These are phyloP conservation scores for Plasmodium cynomolgi DNA, from an alignment of 169 alveolate species.

Conservation along the genomic window DNA sequence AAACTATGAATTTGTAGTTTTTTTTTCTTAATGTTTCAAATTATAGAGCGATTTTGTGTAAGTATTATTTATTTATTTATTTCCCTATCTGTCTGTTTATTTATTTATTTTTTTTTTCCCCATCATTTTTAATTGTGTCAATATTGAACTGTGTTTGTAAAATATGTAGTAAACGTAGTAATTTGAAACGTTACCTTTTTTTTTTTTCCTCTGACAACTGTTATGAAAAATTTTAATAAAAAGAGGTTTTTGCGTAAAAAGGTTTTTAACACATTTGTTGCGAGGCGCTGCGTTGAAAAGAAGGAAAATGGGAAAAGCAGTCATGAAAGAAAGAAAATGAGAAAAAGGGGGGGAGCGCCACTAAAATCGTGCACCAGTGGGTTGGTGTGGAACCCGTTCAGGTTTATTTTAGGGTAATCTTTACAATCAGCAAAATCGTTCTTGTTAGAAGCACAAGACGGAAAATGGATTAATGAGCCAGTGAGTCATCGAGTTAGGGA, in stretches of 20 bases:
- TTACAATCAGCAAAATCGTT: background rate
- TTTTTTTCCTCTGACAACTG: background rate
- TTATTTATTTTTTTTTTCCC: background rate
- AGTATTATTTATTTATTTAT: background rate
- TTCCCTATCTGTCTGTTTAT: background rate
- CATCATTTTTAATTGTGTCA: background rate
- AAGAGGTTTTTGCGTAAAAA: background rate
- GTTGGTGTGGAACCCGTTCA: background rate
- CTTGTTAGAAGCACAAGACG: no score
- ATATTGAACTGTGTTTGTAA: background rate
- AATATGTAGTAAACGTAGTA: background rate
- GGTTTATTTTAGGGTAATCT: background rate
- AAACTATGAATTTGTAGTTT: background rate
- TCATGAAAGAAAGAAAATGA: background rate
- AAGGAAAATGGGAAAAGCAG: background rate
- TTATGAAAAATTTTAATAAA: background rate
- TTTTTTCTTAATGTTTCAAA: background rate
- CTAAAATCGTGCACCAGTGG: background rate
- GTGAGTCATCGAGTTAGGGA: background rate
- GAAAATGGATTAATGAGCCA: background rate
- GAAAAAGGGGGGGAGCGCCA: background rate
- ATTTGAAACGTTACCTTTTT: background rate
- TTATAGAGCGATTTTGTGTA: background rate
- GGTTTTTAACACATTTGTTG: background rate
- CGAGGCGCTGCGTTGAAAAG: background rate